Evolutionary conservation across 495 filamentous ascomycete species (phyloP).

Genomic region (Eremomyces bilateralis): DNA sequence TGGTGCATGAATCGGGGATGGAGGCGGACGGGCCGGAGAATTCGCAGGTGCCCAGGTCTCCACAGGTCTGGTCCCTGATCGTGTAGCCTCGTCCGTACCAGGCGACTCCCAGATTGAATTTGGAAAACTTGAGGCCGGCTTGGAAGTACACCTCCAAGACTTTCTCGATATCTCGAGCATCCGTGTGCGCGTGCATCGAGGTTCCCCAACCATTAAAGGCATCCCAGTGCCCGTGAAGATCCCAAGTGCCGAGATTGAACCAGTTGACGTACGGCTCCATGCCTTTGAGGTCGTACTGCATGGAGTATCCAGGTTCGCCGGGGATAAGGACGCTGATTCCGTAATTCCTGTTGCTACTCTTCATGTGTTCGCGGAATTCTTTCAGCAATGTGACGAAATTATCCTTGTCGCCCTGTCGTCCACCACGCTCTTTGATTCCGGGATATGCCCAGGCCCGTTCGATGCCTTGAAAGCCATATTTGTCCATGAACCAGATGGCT

Average conservation of each 20-base stretch:
- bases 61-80: conserved; percentile 17
- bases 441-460: conserved; percentile 42
- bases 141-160: conserved; percentile 21
- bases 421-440: conserved; percentile 20
- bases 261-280: conserved; percentile 5
- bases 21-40: conserved; percentile 7
- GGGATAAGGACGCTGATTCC: conserved; percentile 22
- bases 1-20: conserved; percentile 19
- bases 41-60: conserved; percentile 15
- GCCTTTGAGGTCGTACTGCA: conserved; percentile 5
- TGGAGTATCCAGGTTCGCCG: conserved; percentile 22
- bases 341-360: conserved; percentile 14
- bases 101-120: conserved; percentile 23
- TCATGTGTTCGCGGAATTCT: conserved; percentile 23
- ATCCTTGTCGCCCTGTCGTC: conserved; percentile 17
- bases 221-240: conserved; percentile 23
- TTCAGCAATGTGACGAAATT: conserved; percentile 25
- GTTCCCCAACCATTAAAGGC: conserved; percentile 11
- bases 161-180: conserved; percentile 21
- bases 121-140: conserved; percentile 14
- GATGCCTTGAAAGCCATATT: conserved; percentile 31
- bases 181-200: conserved; percentile 17
- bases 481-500: conserved; percentile 21
- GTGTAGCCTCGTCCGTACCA: conserved; percentile 25
- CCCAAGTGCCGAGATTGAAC: conserved; percentile 26